phyloP scores from a whole-genome alignment of 164 flowering plant genomes.

The Umbellularia californica region DNA sequence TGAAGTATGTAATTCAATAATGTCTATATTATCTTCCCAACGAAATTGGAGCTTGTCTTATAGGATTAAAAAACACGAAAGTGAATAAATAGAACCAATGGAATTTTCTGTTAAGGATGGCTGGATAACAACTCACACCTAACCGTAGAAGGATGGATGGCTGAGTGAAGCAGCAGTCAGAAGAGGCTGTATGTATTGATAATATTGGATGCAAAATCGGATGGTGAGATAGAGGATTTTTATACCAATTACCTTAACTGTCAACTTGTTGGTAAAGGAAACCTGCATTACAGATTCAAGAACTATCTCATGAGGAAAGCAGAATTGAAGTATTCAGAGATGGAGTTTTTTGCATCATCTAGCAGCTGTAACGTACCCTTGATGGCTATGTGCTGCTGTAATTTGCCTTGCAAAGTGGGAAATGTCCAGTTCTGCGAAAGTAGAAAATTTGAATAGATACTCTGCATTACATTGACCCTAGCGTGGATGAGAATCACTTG shows the following conservation, averaged over 20 bases:
- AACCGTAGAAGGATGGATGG: background rate
- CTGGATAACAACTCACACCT: conserved; percentile 5
- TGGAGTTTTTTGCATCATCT: background rate
- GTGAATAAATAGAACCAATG: background rate
- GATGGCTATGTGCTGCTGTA: background rate
- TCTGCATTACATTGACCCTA: background rate
- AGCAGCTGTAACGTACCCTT: conserved; percentile 2
- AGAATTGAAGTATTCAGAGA: conserved; percentile 2
- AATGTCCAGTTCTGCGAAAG: conserved; percentile 2
- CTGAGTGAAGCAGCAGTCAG: background rate
- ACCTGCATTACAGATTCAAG: conserved; percentile 15
- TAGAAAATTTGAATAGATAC: background rate
- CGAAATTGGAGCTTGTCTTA: background rate
- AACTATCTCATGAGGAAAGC: conserved; percentile 8
- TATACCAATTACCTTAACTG: background rate
- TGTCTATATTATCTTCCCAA: background rate
- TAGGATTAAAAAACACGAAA: background rate
- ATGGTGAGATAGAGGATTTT: no score
- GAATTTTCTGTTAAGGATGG: background rate
- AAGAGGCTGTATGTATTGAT: background rate
- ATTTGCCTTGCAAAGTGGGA: background rate
- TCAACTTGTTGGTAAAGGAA: background rate
- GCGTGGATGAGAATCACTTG: conserved; percentile 2
- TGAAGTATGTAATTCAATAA: background rate
- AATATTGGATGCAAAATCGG: background rate